phyloP scores from a whole-genome alignment of 2,329 filamentous ascomycete species.

The Fusarium brachygibbosum region DNA sequence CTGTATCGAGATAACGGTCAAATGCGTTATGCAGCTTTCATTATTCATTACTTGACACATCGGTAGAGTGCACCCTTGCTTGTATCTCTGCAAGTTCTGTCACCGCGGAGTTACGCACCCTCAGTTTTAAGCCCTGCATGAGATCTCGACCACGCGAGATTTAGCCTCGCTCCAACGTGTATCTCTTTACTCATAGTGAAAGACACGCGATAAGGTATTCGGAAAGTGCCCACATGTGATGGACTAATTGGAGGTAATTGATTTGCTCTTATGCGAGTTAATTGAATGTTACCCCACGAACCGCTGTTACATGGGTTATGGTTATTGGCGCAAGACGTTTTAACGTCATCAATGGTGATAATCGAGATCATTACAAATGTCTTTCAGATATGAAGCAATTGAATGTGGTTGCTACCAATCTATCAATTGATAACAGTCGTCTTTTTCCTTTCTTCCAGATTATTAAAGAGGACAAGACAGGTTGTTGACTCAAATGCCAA shows the following conservation, averaged over 20 bases:
- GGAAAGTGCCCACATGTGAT: not conserved
- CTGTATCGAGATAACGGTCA: conserved; percentile 24
- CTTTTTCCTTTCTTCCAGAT: not conserved
- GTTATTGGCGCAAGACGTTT: not conserved
- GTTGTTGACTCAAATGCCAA: too few relatives aligned
- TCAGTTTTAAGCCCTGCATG: not conserved
- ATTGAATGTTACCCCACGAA: conserved; percentile 5
- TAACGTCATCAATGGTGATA: not conserved
- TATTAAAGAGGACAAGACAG: too few relatives aligned
- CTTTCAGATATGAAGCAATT: not conserved
- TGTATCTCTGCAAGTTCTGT: not conserved
- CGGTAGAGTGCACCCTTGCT: not conserved
- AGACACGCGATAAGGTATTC: not conserved
- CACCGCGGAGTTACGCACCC: conserved; percentile 22
- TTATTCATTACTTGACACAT: conserved; percentile 38
- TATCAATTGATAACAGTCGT: not conserved
- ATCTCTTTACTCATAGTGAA: not conserved
- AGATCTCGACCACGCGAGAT: not conserved
- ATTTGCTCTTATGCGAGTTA: conserved; percentile 7
- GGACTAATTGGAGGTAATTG: not conserved
- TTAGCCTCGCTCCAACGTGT: not conserved
- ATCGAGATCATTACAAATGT: not conserved
- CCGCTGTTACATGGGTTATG: not conserved
- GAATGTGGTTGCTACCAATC: not conserved
- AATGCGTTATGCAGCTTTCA: not conserved